These are phyloP conservation scores for Candida odintsovae DNA, from an alignment of 805 yeast genomes.

Conservation along the genomic window DNA sequence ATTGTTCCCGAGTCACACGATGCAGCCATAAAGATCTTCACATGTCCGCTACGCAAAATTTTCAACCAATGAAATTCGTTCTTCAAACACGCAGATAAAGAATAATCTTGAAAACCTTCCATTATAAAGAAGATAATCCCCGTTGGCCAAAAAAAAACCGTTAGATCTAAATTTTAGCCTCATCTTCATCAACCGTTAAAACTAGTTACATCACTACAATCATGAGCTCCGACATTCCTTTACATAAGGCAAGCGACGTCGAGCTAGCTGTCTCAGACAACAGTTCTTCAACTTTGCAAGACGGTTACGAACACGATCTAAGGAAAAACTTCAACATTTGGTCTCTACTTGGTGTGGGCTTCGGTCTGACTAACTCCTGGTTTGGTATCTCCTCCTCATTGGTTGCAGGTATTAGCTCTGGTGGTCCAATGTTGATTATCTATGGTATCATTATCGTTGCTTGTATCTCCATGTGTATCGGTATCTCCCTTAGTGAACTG, in stretches of 20 bases:
- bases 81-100: not conserved
- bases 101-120: not conserved
- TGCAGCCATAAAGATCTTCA: not conserved
- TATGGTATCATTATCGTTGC: slow-evolving; percentile 50
- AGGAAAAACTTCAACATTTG: slow-evolving; percentile 31
- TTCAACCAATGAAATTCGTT: not conserved
- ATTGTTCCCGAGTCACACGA: not conserved
- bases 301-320: slow-evolving; percentile 15
- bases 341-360: slow-evolving; percentile 50
- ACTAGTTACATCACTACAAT: not conserved
- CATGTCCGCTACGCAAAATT: not conserved
- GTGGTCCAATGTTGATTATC: slow-evolving; percentile 52
- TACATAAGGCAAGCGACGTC: not conserved
- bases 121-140: not conserved
- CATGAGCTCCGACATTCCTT: not conserved
- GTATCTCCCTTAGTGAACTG: slow-evolving; percentile 44
- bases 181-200: not conserved
- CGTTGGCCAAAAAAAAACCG: not conserved
- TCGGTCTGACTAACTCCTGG: slow-evolving; percentile 57
- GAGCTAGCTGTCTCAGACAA: not conserved
- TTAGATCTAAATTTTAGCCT: too few relatives aligned
- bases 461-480: slow-evolving; percentile 40
- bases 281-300: slow-evolving; percentile 2
- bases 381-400: slow-evolving; percentile 52
- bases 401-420: slow-evolving; percentile 45